Evolutionary conservation across 495 filamentous ascomycete species (phyloP).

Genomic region (Durotheca rogersii): DNA sequence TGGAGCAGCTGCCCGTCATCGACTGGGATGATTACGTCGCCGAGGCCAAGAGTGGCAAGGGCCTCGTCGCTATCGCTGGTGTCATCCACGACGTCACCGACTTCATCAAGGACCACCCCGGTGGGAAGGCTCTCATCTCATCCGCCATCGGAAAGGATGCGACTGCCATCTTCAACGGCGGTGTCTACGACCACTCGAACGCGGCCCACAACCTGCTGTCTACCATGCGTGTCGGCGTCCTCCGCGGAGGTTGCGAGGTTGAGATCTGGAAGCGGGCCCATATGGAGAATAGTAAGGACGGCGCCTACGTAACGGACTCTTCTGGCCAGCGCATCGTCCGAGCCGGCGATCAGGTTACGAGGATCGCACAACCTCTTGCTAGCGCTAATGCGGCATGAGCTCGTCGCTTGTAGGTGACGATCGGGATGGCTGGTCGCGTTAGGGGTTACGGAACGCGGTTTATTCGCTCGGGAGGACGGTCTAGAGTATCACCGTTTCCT

Average conservation of each 20-base stretch:
- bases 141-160: slow-evolving; percentile 96
- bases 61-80: slow-evolving; percentile 85
- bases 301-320: slow-evolving; percentile 75
- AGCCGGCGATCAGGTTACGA: slow-evolving; percentile 87
- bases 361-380: slow-evolving; percentile 69
- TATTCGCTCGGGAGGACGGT: too few species aligned
- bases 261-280: slow-evolving; percentile 99
- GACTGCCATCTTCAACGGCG: slow-evolving; percentile 98
- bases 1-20: slow-evolving; percentile 92
- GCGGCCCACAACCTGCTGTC: slow-evolving; percentile 96
- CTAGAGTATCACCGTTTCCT: too few species aligned
- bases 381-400: slow-evolving; percentile 71
- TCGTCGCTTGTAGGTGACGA: not conserved
- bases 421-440: not conserved
- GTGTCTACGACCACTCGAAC: slow-evolving; percentile 97
- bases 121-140: slow-evolving; percentile 92
- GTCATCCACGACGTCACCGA: slow-evolving; percentile 93
- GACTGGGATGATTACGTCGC: slow-evolving; percentile 94
- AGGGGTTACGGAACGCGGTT: not conserved
- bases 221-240: slow-evolving; percentile 94
- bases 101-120: slow-evolving; percentile 96
- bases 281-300: slow-evolving; percentile 85
- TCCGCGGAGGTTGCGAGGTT: slow-evolving; percentile 94
- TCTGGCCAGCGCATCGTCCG: slow-evolving; percentile 82
- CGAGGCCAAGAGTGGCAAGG: slow-evolving; percentile 84